These are phyloP conservation scores for Bipolaris zeicola DNA, from an alignment of 2,329 filamentous ascomycete species.

Conservation along the genomic window DNA sequence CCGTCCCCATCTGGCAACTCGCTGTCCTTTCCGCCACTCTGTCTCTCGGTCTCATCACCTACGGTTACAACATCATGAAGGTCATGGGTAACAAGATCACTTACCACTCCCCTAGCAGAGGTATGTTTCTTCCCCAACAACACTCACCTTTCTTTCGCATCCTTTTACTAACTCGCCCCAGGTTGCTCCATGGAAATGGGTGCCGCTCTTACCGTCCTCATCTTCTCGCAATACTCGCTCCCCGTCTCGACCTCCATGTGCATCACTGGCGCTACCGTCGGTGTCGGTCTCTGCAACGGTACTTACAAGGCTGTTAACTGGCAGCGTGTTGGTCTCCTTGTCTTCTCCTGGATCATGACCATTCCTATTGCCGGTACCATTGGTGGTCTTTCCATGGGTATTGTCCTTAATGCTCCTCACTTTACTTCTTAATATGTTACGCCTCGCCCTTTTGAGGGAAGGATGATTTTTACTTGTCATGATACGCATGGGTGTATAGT, in stretches of 20 bases:
- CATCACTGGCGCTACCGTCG: slow-evolving; percentile 79
- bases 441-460: too few relatives aligned
- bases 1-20: slow-evolving; percentile 77
- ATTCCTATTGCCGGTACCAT: slow-evolving; percentile 67
- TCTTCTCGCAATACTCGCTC: slow-evolving; percentile 76
- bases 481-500: too few relatives aligned
- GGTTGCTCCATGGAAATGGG: slow-evolving; percentile 79
- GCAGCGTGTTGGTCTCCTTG: slow-evolving; percentile 69
- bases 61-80: slow-evolving; percentile 86
- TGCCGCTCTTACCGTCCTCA: slow-evolving; percentile 74
- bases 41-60: slow-evolving; percentile 70
- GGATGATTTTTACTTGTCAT: too few relatives aligned
- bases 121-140: slow-evolving; percentile 16
- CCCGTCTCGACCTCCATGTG: slow-evolving; percentile 73
- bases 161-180: slow-evolving; percentile 12
- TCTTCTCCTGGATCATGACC: slow-evolving; percentile 69
- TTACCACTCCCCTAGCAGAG: slow-evolving; percentile 65
- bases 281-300: slow-evolving; percentile 78
- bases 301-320: slow-evolving; percentile 74
- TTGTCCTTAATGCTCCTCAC: slow-evolving; percentile 65
- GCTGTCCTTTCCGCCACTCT: slow-evolving; percentile 69
- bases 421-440: slow-evolving; percentile 31
- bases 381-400: slow-evolving; percentile 53
- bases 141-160: not conserved
- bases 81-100: slow-evolving; percentile 84